Conservation (phyloP, 2,329 filamentous ascomycete species). For the Cladosporium sp. region DNA sequence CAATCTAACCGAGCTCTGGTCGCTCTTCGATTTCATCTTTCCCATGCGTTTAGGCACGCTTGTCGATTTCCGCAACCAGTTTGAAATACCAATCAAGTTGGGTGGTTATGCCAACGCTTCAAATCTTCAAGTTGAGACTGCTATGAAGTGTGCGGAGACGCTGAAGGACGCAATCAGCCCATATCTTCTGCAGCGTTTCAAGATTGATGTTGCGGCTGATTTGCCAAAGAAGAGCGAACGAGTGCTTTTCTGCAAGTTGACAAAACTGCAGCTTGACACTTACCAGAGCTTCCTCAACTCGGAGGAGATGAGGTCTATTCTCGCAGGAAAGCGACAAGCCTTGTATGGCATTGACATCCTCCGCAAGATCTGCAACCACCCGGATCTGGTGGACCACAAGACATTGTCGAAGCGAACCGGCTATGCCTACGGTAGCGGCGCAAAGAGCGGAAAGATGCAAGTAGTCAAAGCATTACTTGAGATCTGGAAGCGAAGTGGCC, state of each 20-base stretch:
- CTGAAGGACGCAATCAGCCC: slow-evolving; percentile 91
- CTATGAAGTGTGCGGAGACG: slow-evolving; percentile 88
- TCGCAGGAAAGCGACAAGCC: slow-evolving; percentile 69
- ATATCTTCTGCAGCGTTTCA: slow-evolving; percentile 87
- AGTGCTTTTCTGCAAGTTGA: slow-evolving; percentile 92
- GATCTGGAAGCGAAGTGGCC: slow-evolving; percentile 86
- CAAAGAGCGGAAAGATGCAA: slow-evolving; percentile 91
- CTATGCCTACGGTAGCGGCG: slow-evolving; percentile 73
- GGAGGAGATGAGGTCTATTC: slow-evolving; percentile 78
- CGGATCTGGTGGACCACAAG: slow-evolving; percentile 74
- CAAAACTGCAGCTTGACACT: slow-evolving; percentile 68
- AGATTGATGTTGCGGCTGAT: slow-evolving; percentile 89
- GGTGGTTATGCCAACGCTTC: slow-evolving; percentile 95
- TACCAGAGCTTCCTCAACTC: slow-evolving; percentile 81
- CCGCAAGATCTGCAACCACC: slow-evolving; percentile 96
- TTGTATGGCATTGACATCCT: slow-evolving; percentile 88
- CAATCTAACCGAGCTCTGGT: slow-evolving; percentile 93
- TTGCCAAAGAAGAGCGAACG: slow-evolving; percentile 94
- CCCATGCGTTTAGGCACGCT: slow-evolving; percentile 92
- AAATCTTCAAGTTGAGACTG: slow-evolving; percentile 90
- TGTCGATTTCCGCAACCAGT: slow-evolving; percentile 84
- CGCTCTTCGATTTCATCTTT: slow-evolving; percentile 94
- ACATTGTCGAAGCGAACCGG: slow-evolving; percentile 54
- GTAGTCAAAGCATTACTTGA: slow-evolving; percentile 83
- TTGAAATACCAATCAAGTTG: slow-evolving; percentile 88